Evolutionary conservation across 331 rosid species (phyloP).

Genomic region (Malus hybrid): DNA sequence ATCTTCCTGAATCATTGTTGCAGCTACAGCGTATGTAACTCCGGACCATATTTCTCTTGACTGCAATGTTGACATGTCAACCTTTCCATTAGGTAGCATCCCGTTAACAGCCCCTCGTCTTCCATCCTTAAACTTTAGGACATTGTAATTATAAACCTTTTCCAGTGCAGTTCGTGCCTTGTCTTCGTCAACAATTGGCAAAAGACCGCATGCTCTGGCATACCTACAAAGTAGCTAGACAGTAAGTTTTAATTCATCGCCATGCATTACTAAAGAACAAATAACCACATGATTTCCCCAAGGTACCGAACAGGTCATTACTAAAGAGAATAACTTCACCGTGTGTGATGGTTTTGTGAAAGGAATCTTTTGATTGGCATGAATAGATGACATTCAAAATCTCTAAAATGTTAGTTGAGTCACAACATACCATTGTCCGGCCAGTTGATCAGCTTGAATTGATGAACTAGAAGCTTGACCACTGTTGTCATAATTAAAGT

Average conservation of each 20-base stretch:
- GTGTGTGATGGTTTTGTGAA: not conserved
- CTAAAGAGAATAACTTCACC: not conserved
- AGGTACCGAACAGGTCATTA: not conserved
- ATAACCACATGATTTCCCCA: not conserved
- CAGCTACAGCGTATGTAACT: conserved; percentile 88
- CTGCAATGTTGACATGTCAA: conserved; percentile 72
- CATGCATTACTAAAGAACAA: conserved; percentile 2
- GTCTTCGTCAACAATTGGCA: conserved; percentile 63
- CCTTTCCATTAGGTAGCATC: conserved; percentile 84
- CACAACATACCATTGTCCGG: conserved; percentile 80
- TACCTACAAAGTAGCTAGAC: conserved; percentile 44
- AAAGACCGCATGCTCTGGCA: conserved; percentile 80
- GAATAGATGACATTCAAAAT: not conserved
- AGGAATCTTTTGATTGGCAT: not conserved
- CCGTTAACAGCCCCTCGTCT: conserved; percentile 88
- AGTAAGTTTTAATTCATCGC: conserved; percentile 8
- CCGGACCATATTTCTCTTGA: conserved; percentile 98
- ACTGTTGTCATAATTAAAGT: conserved; percentile 79
- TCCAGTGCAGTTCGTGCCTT: conserved; percentile 64
- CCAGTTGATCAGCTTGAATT: conserved; percentile 96
- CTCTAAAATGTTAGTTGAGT: not conserved
- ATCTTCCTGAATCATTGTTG: conserved; percentile 89
- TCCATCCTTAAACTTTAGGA: conserved; percentile 66
- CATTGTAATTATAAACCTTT: conserved; percentile 61
- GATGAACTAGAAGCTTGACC: conserved; percentile 63